Evolutionary conservation across 176 grass and related monocot genomes (phyloP).

Genomic region (Areca catechu): DNA sequence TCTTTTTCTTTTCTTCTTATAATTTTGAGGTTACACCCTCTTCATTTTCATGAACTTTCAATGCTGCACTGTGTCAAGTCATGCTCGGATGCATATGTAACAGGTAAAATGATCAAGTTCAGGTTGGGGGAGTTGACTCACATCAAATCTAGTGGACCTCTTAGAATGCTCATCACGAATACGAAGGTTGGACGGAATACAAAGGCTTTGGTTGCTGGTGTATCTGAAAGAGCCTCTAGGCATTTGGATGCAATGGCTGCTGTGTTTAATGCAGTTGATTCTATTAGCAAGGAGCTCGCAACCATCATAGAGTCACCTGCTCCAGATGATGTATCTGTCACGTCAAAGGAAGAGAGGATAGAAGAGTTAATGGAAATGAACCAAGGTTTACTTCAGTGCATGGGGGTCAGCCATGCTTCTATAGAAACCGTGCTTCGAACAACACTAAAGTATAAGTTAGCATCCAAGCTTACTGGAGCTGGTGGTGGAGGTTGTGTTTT

Average conservation of each 20-base stretch:
- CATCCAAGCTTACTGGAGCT: constrained; percentile 89
- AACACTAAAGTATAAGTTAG: constrained; percentile 59
- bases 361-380: constrained; percentile 93
- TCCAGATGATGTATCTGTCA: constrained; percentile 40
- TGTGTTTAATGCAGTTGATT: constrained; percentile 66
- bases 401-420: constrained; percentile 69
- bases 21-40: too few relatives aligned
- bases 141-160: constrained; percentile 38
- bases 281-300: constrained; percentile 63
- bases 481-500: constrained; percentile 93
- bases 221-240: constrained; percentile 62
- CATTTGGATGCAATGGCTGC: constrained; percentile 60
- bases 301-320: constrained; percentile 47
- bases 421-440: constrained; percentile 68
- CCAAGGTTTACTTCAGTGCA: constrained; percentile 90
- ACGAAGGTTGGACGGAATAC: constrained; percentile 90
- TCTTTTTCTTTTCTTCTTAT: too few relatives aligned
- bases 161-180: constrained; percentile 88
- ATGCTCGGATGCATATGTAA: constrained; percentile 10
- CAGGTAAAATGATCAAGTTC: constrained; percentile 91
- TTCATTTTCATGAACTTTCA: too few relatives aligned
- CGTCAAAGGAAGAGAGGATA: constrained; percentile 71
- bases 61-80: constrained; percentile 1
- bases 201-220: constrained; percentile 69
- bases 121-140: constrained; percentile 52